A percentile compares a stretch with the other conserved stretches of the same genome.
phyloP scores from a whole-genome alignment of 2,329 filamentous ascomycete genomes.

The Fusarium newnesense region DNA sequence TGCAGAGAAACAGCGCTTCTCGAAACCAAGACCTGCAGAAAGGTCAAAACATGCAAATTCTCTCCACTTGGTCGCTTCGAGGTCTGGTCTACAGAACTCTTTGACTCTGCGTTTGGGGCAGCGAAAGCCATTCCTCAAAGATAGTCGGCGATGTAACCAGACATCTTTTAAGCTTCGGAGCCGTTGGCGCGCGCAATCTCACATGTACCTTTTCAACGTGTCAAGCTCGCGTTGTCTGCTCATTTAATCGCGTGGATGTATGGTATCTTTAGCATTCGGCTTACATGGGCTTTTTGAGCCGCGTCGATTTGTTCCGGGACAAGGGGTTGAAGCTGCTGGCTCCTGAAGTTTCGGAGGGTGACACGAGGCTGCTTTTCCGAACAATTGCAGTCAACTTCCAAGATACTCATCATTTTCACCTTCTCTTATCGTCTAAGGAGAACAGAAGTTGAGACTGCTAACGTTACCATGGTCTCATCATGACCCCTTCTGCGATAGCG shows the following conservation, averaged over 20 bases:
- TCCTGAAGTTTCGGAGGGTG: not conserved
- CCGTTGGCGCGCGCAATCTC: slow-evolving; percentile 25
- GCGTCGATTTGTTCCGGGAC: slow-evolving; percentile 4
- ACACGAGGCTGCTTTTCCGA: not conserved
- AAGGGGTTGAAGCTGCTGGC: slow-evolving; percentile 1
- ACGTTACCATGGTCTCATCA: not conserved
- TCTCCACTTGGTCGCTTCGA: slow-evolving; percentile 32
- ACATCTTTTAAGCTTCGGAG: slow-evolving; percentile 19
- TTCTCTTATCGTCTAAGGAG: not conserved
- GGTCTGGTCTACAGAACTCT: slow-evolving; percentile 12
- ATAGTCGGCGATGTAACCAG: not conserved
- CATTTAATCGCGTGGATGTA: slow-evolving; percentile 17
- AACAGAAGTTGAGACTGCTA: not conserved
- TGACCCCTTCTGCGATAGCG: not conserved
- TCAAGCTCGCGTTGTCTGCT: slow-evolving; percentile 20
- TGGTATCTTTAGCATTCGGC: slow-evolving; percentile 8
- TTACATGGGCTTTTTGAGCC: slow-evolving; percentile 9
- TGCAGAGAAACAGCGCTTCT: slow-evolving; percentile 36
- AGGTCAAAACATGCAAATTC: slow-evolving; percentile 7
- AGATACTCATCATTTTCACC: not conserved
- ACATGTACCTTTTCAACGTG: slow-evolving; percentile 20
- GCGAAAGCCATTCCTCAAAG: slow-evolving; percentile 30
- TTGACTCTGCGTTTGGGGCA: not conserved
- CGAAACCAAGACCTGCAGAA: slow-evolving; percentile 41
- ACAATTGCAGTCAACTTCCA: not conserved